phyloP scores from a whole-genome alignment of 2,329 filamentous ascomycete genomes.

The Thielaviopsis euricoi region DNA sequence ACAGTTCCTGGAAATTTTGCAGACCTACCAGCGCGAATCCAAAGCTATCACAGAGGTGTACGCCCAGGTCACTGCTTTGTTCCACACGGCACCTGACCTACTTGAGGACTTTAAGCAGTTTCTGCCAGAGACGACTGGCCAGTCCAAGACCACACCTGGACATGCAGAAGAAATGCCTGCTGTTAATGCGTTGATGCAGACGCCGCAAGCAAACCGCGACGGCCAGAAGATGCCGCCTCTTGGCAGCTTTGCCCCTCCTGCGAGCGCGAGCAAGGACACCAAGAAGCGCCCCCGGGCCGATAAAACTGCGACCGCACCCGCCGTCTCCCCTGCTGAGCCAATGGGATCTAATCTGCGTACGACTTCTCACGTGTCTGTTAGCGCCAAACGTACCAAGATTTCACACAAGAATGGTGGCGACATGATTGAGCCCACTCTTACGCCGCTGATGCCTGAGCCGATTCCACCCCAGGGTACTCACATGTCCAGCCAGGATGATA shows the following conservation, averaged over 20 bases:
- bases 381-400: slow-evolving; percentile 53
- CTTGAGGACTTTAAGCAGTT: slow-evolving; percentile 99
- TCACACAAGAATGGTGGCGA: slow-evolving; percentile 49
- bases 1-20: slow-evolving; percentile 92
- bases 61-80: slow-evolving; percentile 84
- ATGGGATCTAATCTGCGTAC: slow-evolving; percentile 7
- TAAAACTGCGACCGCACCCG: slow-evolving; percentile 31
- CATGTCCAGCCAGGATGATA: slow-evolving; percentile 66
- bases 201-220: slow-evolving; percentile 39
- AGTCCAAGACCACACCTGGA: slow-evolving; percentile 32
- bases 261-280: slow-evolving; percentile 70
- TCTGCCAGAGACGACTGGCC: slow-evolving; percentile 62
- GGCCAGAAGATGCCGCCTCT: slow-evolving; percentile 77
- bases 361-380: slow-evolving; percentile 4
- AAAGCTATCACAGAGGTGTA: slow-evolving; percentile 99
- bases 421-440: slow-evolving; percentile 68
- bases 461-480: slow-evolving; percentile 59
- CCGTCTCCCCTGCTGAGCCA: slow-evolving; percentile 5
- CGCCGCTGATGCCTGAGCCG: slow-evolving; percentile 75
- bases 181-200: slow-evolving; percentile 30
- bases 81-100: slow-evolving; percentile 83
- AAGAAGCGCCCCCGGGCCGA: slow-evolving; percentile 66
- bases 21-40: slow-evolving; percentile 94
- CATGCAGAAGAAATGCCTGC: slow-evolving; percentile 50
- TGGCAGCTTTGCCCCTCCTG: slow-evolving; percentile 76